Conservation (phyloP, 306 rosid species). For the Macrotyloma uniflorum region DNA sequence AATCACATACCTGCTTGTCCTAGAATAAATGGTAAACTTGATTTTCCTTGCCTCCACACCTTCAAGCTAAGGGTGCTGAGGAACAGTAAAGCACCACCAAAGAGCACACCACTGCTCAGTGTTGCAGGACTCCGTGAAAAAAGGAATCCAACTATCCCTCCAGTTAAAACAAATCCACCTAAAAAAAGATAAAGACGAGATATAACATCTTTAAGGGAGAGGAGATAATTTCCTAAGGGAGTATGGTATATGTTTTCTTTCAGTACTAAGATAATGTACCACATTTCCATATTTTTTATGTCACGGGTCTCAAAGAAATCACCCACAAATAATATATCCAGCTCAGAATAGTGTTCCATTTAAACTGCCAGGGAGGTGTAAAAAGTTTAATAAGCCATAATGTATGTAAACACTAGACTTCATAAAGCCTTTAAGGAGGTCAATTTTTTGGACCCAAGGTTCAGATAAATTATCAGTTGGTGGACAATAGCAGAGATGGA, state of each 20-base stretch:
- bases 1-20: constrained; percentile 82
- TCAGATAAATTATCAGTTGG: background rate
- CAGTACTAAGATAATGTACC: background rate
- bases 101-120: constrained; percentile 63
- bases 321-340: background rate
- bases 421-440: constrained; percentile 11
- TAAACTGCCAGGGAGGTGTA: constrained; percentile 1
- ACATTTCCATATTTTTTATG: background rate
- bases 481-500: background rate
- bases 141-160: constrained; percentile 73
- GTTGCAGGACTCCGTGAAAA: constrained; percentile 72
- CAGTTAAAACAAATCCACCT: constrained; percentile 85
- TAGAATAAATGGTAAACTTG: constrained; percentile 80
- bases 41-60: constrained; percentile 96
- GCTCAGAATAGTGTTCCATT: constrained; percentile 2
- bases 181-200: constrained; percentile 17
- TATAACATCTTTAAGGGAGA: constrained; percentile 1
- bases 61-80: constrained; percentile 84
- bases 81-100: constrained; percentile 86
- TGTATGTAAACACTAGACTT: constrained; percentile 3
- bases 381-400: constrained; percentile 27
- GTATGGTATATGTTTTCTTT: background rate
- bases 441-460: background rate
- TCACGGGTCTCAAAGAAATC: constrained; percentile 23
- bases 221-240: background rate